Evolutionary conservation across 768 basidiomycete species (phyloP).

Genomic region (Amanita polypyramis): DNA sequence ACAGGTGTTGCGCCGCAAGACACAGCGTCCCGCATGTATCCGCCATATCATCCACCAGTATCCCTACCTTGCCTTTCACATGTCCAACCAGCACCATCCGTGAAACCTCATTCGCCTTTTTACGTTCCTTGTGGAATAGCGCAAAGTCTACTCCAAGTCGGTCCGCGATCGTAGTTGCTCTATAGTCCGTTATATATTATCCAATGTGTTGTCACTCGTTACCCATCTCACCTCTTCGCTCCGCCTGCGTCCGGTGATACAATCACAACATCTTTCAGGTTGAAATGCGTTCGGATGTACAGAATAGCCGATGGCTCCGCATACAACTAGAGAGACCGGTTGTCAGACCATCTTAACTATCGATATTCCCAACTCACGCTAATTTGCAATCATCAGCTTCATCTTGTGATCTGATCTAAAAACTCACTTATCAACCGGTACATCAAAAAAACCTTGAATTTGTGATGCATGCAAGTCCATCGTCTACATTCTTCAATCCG

Average conservation of each 20-base stretch:
- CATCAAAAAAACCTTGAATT: conserved; percentile 99
- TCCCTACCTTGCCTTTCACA: conserved; percentile 85
- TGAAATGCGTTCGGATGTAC: conserved; percentile 90
- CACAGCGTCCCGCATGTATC: conserved; percentile 94
- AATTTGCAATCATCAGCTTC: conserved; percentile 11
- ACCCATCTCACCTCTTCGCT: conserved; percentile 70
- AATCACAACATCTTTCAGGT: conserved; percentile 78
- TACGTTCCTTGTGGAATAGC: conserved; percentile 97
- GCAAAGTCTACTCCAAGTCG: conserved; percentile 95
- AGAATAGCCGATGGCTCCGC: conserved; percentile 92
- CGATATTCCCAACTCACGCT: conserved; percentile 11
- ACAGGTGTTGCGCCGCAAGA: conserved; percentile 80
- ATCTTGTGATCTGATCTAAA: background rate
- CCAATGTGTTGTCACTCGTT: conserved; percentile 1
- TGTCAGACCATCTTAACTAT: conserved; percentile 1
- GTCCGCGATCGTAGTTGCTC: conserved; percentile 96
- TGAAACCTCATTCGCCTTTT: conserved; percentile 91
- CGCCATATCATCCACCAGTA: conserved; percentile 98
- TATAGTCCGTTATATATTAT: conserved; percentile 20
- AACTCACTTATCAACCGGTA: conserved; percentile 97
- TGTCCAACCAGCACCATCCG: conserved; percentile 94
- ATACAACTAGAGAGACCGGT: conserved; percentile 53
- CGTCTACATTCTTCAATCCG: conserved; percentile 41
- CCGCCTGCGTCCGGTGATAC: conserved; percentile 98
- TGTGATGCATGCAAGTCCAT: conserved; percentile 99